Evolutionary conservation across 2,329 filamentous ascomycete species (phyloP).

Genomic region (Immersiporthe knoxdaviesiana): DNA sequence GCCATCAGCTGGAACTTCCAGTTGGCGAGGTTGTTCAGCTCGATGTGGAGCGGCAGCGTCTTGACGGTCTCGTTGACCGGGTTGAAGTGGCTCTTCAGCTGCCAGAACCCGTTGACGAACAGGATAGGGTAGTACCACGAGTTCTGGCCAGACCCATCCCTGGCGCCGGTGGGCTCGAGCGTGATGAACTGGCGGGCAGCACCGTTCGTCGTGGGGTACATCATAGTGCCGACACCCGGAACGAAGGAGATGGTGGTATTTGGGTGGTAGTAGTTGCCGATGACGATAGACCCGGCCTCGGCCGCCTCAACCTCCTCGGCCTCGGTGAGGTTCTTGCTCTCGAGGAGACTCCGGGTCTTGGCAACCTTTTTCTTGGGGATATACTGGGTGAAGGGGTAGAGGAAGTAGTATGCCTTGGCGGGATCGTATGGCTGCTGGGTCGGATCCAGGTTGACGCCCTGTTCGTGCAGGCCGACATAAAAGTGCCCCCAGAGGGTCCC

Average conservation of each 20-base stretch:
- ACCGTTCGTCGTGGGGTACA: slow-evolving; percentile 69
- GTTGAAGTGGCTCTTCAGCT: slow-evolving; percentile 88
- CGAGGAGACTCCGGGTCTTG: slow-evolving; percentile 88
- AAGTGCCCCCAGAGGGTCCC: slow-evolving; percentile 95
- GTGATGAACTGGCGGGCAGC: slow-evolving; percentile 77
- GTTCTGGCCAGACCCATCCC: slow-evolving; percentile 83
- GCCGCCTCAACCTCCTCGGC: slow-evolving; percentile 58
- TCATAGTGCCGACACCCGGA: slow-evolving; percentile 73
- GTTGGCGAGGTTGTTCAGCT: slow-evolving; percentile 77
- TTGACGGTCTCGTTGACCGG: slow-evolving; percentile 88
- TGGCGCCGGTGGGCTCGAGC: slow-evolving; percentile 77
- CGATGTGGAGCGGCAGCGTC: slow-evolving; percentile 78
- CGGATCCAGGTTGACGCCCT: slow-evolving; percentile 70
- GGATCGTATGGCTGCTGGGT: slow-evolving; percentile 71
- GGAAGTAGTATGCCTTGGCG: slow-evolving; percentile 79
- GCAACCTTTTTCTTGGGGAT: slow-evolving; percentile 85
- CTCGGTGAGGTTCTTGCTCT: slow-evolving; percentile 47
- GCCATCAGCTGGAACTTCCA: slow-evolving; percentile 92
- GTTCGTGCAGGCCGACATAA: slow-evolving; percentile 77
- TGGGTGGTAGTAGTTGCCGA: slow-evolving; percentile 85
- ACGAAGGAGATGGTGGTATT: slow-evolving; percentile 91
- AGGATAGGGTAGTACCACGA: slow-evolving; percentile 92
- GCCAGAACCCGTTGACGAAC: slow-evolving; percentile 97
- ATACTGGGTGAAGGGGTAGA: slow-evolving; percentile 85
- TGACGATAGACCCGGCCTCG: slow-evolving; percentile 66